A percentile compares a stretch with the other conserved stretches of the same genome.
Conservation (phyloP, 2,329 filamentous ascomycete species). For the Aspergillus aculeatus region DNA sequence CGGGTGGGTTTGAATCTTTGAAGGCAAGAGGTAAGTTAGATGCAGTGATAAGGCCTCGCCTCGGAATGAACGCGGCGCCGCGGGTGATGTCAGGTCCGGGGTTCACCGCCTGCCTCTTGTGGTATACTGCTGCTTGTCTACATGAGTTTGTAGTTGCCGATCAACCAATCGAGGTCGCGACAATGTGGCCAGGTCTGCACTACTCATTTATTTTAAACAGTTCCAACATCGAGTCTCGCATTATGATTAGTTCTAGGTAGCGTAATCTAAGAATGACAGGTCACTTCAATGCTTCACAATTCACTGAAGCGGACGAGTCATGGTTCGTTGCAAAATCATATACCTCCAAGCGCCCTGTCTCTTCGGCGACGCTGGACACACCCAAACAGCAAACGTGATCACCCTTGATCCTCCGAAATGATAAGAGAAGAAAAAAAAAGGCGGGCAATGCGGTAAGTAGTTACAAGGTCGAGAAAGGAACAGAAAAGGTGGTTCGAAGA, state of each 20-base stretch:
- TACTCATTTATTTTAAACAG: neutral
- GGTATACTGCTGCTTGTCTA: neutral
- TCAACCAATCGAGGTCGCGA: no score
- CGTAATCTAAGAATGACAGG: constrained; percentile 21
- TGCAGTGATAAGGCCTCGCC: no score
- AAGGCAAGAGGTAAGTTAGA: no score
- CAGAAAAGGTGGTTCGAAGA: constrained; percentile 4
- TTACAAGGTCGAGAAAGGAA: constrained; percentile 17
- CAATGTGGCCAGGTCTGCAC: no score
- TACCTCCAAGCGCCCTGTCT: constrained; percentile 13
- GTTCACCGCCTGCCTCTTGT: neutral
- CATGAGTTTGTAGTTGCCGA: no score
- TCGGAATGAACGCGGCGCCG: neutral
- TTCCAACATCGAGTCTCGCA: constrained; percentile 6
- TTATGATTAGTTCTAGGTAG: constrained; percentile 27
- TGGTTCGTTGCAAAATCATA: constrained; percentile 22
- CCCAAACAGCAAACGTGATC: constrained; percentile 2
- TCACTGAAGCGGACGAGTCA: constrained; percentile 11
- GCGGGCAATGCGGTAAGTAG: constrained; percentile 13
- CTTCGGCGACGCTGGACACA: constrained; percentile 5
- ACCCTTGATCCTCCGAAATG: constrained; percentile 9
- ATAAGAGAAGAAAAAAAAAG: constrained; percentile 3
- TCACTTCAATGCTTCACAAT: constrained; percentile 14
- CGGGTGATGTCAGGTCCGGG: neutral
- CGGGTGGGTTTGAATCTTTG: no score